Percentiles rank a stretch among this genome's conserved stretches.
phyloP scores from a whole-genome alignment of 2,329 filamentous ascomycete genomes.

The Rasamsonia emersonii region DNA sequence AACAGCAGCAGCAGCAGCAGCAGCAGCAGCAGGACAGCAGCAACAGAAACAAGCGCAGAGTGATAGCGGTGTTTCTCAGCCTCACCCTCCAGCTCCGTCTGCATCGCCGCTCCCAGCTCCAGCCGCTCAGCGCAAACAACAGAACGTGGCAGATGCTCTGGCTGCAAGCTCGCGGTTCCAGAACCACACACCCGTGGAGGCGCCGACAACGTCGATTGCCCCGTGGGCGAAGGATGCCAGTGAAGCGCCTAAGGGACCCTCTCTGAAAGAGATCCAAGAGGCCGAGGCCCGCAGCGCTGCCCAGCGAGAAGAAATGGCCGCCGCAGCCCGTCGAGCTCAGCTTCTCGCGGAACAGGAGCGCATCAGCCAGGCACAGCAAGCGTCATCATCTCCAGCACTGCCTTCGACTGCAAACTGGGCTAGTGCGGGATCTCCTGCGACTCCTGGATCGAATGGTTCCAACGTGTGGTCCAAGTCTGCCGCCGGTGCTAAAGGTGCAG shows the following conservation, averaged over 20 bases:
- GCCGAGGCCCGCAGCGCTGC: conserved; percentile 89
- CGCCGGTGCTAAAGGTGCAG: conserved; percentile 23
- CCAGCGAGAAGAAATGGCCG: conserved; percentile 73
- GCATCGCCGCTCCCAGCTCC: conserved; percentile 79
- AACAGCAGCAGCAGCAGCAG: conserved; percentile 24
- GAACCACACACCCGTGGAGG: conserved; percentile 64
- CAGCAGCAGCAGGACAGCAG: conserved; percentile 30
- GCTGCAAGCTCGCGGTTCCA: conserved; percentile 60
- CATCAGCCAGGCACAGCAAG: conserved; percentile 54
- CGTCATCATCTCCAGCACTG: conserved; percentile 62
- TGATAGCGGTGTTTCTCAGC: conserved; percentile 57
- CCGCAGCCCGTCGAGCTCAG: conserved; percentile 62
- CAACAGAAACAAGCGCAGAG: conserved; percentile 46
- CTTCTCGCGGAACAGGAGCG: conserved; percentile 69
- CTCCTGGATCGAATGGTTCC: conserved; percentile 42
- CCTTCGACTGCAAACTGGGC: conserved; percentile 88
- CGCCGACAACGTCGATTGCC: conserved; percentile 66
- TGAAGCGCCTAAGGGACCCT: conserved; percentile 72
- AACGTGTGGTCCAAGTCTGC: conserved; percentile 43
- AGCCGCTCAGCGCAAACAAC: conserved; percentile 73
- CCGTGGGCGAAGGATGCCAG: conserved; percentile 86
- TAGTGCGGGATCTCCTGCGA: conserved; percentile 60
- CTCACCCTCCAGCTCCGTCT: conserved; percentile 63
- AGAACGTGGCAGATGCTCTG: conserved; percentile 71
- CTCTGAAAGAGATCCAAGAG: conserved; percentile 93